These are phyloP conservation scores for Corylus heterophylla DNA, from an alignment of 306 rosid genomes.

Conservation along the genomic window DNA sequence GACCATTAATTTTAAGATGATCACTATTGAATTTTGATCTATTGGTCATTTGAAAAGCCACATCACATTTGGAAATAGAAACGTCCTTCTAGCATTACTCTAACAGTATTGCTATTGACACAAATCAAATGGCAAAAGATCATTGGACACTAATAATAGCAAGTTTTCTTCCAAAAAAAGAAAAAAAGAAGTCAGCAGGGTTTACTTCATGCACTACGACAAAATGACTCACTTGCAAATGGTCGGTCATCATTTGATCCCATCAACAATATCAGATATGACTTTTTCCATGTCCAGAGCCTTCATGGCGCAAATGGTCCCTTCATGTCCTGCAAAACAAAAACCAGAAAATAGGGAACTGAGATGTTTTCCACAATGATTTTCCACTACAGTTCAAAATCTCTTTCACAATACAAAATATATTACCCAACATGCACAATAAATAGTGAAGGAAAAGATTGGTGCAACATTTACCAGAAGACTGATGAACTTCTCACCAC, in stretches of 20 bases:
- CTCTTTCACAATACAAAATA: not conserved
- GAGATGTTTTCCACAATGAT: not conserved
- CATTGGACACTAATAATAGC: not conserved
- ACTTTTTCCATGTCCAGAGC: conserved; percentile 65
- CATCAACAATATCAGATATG: conserved; percentile 43
- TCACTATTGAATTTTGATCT: too few species aligned
- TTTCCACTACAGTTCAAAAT: not conserved
- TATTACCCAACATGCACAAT: not conserved
- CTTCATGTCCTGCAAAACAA: conserved; percentile 57
- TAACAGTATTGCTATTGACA: not conserved
- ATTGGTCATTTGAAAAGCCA: too few species aligned
- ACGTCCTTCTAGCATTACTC: too few species aligned
- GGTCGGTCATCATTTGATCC: conserved; percentile 28
- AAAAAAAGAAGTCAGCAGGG: not conserved
- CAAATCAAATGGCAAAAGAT: not conserved
- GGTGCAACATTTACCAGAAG: conserved; percentile 63
- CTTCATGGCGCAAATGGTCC: conserved; percentile 76
- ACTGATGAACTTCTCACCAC: conserved; percentile 62
- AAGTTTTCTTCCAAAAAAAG: not conserved
- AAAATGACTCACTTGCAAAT: not conserved
- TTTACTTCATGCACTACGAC: not conserved
- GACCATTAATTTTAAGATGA: too few species aligned
- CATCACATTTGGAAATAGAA: too few species aligned
- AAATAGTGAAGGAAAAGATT: not conserved
- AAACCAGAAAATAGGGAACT: conserved; percentile 1